Evolutionary conservation across 352 stramenopile genomes (phyloP), one percentile per base, ranked within the genome.

Genomic region (Pythium aquatile): DNA sequence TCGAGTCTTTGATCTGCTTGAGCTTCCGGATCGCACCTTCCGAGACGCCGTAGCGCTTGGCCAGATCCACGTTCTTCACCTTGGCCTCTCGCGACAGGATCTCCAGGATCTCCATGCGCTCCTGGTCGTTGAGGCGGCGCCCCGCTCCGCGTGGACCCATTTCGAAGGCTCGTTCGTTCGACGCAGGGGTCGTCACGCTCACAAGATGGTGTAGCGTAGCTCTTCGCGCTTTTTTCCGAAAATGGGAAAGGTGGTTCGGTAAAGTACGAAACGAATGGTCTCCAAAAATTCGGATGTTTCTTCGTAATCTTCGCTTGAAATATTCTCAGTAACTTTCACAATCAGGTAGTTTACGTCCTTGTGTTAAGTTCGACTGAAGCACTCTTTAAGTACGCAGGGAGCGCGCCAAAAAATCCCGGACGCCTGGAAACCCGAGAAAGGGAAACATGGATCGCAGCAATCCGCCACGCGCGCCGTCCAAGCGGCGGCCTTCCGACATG

Each of bases 31-130:
- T 94, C 52, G 85, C 87, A 35, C 83, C 85, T 48, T 94, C 85
- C 9, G 87, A 94, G 29, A 96, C 85, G 56, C 85, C 87, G 66
- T 96, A 96, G 42, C 78, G 78, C 68, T 93, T 91, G 26, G 85
- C 87, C 20, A 96, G 71, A 61, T 92, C 82, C 54, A 94, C 87
- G 59, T 93, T 94, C 74, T 93, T 92, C 32, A 94, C 83, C 70
- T 93, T 94, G 55, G 70, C 63, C 64, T 93, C 87, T n/a, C 77
- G 78, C 58, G 86, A 77, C 40, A 93, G 74, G 58, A 88, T 87
- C 60, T 93, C 81, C 55, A 96, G 75, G 65, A 96, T 96, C 70
- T 96, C 85, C 85, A 96, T 96, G 72, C 87, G 87, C 74, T 96
- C 79, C 69, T 96, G 85, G 80, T 96, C 87, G 65, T 90, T 96